These are phyloP conservation scores for Trametes punicea DNA, from an alignment of 768 basidiomycete species.

Conservation along the genomic window DNA sequence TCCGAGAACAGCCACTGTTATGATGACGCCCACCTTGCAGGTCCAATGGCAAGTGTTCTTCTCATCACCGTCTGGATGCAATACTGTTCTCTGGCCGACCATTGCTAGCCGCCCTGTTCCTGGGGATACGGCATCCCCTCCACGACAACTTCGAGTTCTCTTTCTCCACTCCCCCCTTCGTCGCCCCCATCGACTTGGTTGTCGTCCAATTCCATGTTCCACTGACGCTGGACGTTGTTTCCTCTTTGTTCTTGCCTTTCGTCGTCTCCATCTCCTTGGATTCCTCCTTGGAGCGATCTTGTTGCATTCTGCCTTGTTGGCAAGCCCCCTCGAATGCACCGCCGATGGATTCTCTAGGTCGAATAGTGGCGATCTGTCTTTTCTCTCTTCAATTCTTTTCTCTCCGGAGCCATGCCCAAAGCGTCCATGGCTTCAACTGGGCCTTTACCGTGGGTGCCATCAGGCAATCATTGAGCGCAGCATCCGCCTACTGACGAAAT, in stretches of 20 bases:
- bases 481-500: not conserved
- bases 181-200: conserved; percentile 4
- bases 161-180: not conserved
- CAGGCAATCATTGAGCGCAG: too few relatives aligned
- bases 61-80: conserved; percentile 9
- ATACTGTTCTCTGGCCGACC: conserved; percentile 1
- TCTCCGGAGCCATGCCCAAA: conserved; percentile 4
- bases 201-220: conserved; percentile 21
- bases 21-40: not conserved
- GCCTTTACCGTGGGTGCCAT: not conserved
- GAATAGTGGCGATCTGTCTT: conserved; percentile 13
- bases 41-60: not conserved
- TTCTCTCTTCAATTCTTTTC: not conserved
- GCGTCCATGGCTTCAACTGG: conserved; percentile 27
- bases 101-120: conserved; percentile 3
- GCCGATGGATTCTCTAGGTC: conserved; percentile 16
- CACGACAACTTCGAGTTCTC: not conserved
- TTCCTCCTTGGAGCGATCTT: not conserved
- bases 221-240: conserved; percentile 21
- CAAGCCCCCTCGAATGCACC: not conserved
- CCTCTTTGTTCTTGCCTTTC: too few relatives aligned
- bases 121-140: conserved; percentile 10
- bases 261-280: not conserved
- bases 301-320: not conserved
- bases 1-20: conserved; percentile 9